A percentile compares a stretch with the other conserved stretches of the same genome.
phyloP scores from a whole-genome alignment of 148 eudicot species.

The Fallopia convolvulus region DNA sequence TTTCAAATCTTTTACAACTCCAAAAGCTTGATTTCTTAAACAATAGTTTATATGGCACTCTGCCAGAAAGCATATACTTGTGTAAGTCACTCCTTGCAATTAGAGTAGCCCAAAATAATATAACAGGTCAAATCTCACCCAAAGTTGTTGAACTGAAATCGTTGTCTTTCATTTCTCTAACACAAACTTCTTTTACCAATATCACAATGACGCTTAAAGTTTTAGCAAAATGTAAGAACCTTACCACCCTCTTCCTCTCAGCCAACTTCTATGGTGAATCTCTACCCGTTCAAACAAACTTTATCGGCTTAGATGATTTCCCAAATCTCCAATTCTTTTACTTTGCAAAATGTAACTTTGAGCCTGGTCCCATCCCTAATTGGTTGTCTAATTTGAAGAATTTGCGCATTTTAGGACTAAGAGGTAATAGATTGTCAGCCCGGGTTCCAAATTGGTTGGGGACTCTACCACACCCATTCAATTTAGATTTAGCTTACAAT shows the following conservation, averaged over 20 bases:
- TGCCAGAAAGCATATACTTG: background rate
- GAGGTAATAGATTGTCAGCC: background rate
- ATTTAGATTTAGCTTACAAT: background rate
- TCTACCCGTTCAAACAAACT: background rate
- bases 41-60: background rate
- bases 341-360: background rate
- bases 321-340: background rate
- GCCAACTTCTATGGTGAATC: background rate
- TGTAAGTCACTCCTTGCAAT: background rate
- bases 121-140: background rate
- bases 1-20: background rate
- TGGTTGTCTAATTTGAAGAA: conserved; percentile 2
- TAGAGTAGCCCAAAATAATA: background rate
- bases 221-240: background rate
- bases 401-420: background rate
- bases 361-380: background rate
- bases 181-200: background rate
- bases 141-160: background rate
- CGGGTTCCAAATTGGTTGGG: background rate
- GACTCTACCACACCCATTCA: background rate
- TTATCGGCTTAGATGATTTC: background rate
- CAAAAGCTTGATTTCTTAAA: background rate
- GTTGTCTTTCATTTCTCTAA: background rate
- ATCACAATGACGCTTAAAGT: background rate
- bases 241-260: background rate